These are phyloP conservation scores for Acacia acuminata DNA, from an alignment of 306 rosid genomes.

Conservation along the genomic window DNA sequence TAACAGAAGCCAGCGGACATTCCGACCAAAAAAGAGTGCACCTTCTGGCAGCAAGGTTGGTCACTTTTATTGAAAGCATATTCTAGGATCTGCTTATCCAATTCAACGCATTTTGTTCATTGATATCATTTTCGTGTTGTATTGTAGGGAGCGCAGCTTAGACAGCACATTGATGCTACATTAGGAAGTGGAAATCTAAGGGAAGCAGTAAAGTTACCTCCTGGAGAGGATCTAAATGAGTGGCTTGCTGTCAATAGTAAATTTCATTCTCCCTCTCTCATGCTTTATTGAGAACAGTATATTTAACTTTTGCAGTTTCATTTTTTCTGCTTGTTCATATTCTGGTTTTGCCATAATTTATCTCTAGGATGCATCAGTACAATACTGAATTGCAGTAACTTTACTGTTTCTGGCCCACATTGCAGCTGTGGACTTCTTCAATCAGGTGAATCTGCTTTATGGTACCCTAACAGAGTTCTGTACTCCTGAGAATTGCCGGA, in stretches of 20 bases:
- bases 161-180: constrained; percentile 98
- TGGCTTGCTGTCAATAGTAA: constrained; percentile 99
- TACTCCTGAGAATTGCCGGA: constrained; percentile 92
- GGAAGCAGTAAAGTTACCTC: constrained; percentile 99
- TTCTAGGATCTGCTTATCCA: constrained; percentile 12
- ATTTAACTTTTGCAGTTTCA: constrained; percentile 27
- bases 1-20: constrained; percentile 94
- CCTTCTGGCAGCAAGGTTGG: constrained; percentile 99
- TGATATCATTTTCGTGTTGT: constrained; percentile 16
- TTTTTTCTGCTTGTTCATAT: constrained; percentile 15
- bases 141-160: constrained; percentile 97
- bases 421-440: constrained; percentile 99
- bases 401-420: constrained; percentile 25
- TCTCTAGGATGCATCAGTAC: not conserved
- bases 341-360: constrained; percentile 25
- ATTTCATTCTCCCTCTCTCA: constrained; percentile 37
- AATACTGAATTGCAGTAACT: constrained; percentile 39
- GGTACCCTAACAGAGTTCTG: constrained; percentile 99
- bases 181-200: constrained; percentile 96
- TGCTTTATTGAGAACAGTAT: constrained; percentile 28
- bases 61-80: constrained; percentile 15
- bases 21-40: constrained; percentile 95
- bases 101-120: constrained; percentile 17
- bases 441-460: constrained; percentile 97
- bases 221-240: constrained; percentile 98